Base-by-base conservation (phyloP, 2,329 filamentous ascomycete species). In the Botryotinia calthae region DNA sequence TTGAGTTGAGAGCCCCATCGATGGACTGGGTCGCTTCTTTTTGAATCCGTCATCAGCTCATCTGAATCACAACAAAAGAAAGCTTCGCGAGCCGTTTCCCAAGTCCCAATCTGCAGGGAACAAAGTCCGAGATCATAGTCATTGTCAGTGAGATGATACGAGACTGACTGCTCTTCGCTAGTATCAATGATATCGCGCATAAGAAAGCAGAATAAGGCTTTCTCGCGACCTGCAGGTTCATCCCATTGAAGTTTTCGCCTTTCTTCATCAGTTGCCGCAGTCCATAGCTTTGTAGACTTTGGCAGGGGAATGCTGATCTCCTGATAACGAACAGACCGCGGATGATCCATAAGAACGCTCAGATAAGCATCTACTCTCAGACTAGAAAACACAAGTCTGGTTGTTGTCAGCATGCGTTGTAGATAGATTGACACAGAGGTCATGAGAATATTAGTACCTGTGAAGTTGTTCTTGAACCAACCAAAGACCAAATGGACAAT, bases 271-370 rank as follows among this genome's bases (percentile, higher is more conserved):
- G 42, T 71, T 9, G 68, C 34, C 22, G 44, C 44, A 1, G 28
- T 64, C 58, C 68, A 71, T 18, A 71, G 58, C 8, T 54, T 63
- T 8, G 44, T 40, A 25, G 68, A 64, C 18, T 71, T 71, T 51
- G 68, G 68, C 20, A 71, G 18, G 3, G 68, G 68, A 58, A 71
- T 71, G 31, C 68, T 71, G 31, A 71, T 64, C 34, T 71, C 68
- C 37, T 63, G 68, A 48, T 71, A 71, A 22, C 58, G 58, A n/a
- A 71, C 44, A n/a, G 68, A 64, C 5, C 58, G 68, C 2, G 68
- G 58, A 42, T 71, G 54, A 42, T 71, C 44, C 68, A 71, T 64
- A 2, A 71, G 58, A 7, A 64, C 58, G 31, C 68, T 64, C 3
- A 71, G 31, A 63, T 71, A 54, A 9, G 68, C 68, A 71, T 71